A percentile compares a stretch with the other conserved stretches of the same genome.
phyloP scores from a whole-genome alignment of 495 filamentous ascomycete genomes.

The Parathielavia hyrcaniae region DNA sequence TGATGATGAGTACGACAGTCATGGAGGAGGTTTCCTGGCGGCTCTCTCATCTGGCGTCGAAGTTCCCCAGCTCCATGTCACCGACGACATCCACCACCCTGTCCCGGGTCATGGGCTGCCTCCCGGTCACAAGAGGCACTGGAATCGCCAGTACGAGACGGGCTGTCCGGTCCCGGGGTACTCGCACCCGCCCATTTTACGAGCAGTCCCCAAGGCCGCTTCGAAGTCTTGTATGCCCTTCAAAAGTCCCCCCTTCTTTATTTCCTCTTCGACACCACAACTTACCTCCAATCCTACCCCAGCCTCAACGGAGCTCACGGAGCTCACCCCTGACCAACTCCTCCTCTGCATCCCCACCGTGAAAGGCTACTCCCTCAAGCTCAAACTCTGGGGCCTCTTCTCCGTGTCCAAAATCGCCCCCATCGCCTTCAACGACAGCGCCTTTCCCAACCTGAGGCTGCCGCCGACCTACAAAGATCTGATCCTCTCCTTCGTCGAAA shows the following conservation, averaged over 20 bases:
- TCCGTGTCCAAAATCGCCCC: not conserved
- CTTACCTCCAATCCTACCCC: too few relatives aligned
- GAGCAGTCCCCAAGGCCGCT: too few relatives aligned
- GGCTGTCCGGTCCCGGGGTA: too few relatives aligned
- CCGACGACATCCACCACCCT: not conserved
- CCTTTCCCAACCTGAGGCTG: not conserved
- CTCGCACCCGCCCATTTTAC: not conserved
- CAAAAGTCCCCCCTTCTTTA: too few relatives aligned
- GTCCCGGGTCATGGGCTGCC: too few relatives aligned
- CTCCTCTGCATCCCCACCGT: not conserved
- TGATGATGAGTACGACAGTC: not conserved
- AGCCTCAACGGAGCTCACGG: too few relatives aligned
- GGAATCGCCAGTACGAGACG: not conserved
- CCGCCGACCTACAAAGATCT: not conserved
- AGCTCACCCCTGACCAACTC: not conserved
- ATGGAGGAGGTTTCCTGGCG: not conserved
- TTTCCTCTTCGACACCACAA: too few relatives aligned
- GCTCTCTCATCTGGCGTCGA: not conserved
- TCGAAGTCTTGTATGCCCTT: too few relatives aligned
- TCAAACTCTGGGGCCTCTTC: constrained; percentile 1
- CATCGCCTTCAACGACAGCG: not conserved
- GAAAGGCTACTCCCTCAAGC: not conserved
- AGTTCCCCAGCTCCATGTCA: not conserved
- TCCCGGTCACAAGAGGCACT: too few relatives aligned
- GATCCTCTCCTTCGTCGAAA: constrained; percentile 1